These are phyloP conservation scores for Coemansia sp. DNA, from an alignment of 192 early-diverging fungal species.

Conservation along the genomic window DNA sequence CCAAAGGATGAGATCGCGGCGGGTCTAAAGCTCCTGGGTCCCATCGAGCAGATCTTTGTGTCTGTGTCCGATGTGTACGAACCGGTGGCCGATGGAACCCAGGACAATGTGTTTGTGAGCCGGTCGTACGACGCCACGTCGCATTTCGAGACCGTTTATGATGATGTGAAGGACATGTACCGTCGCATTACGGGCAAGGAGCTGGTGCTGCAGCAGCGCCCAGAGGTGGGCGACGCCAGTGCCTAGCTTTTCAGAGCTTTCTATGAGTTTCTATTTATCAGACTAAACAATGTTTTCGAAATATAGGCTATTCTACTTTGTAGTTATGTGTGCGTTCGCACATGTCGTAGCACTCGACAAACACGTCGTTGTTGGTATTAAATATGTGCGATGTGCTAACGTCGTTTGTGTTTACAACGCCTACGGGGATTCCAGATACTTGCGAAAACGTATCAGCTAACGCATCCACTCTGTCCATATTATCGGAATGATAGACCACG, in stretches of 20 bases:
- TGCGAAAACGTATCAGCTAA: neutral
- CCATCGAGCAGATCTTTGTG: conserved; percentile 90
- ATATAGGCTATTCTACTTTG: neutral
- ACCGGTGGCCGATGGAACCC: conserved; percentile 79
- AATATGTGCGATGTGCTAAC: too few species aligned
- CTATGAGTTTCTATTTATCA: neutral
- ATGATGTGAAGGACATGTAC: conserved; percentile 95
- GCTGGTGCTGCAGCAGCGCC: conserved; percentile 72
- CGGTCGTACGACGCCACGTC: conserved; percentile 97
- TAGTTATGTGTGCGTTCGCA: neutral
- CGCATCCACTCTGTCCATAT: neutral
- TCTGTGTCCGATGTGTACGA: conserved; percentile 81
- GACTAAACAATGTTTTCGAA: neutral
- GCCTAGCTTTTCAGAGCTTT: conserved; percentile 4
- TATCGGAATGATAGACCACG: neutral
- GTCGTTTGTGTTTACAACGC: neutral
- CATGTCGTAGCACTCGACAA: neutral
- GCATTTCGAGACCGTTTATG: conserved; percentile 98
- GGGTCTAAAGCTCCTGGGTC: conserved; percentile 86
- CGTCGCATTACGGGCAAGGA: conserved; percentile 73
- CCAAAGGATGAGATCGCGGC: conserved; percentile 91
- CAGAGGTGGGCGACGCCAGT: conserved; percentile 4
- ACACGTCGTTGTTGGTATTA: neutral
- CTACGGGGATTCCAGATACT: neutral
- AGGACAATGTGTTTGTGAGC: conserved; percentile 85